A percentile compares a stretch with the other conserved stretches of the same genome.
These are phyloP conservation scores for Sporormia fimetaria DNA, from an alignment of 495 filamentous ascomycete genomes.

Conservation along the genomic window DNA sequence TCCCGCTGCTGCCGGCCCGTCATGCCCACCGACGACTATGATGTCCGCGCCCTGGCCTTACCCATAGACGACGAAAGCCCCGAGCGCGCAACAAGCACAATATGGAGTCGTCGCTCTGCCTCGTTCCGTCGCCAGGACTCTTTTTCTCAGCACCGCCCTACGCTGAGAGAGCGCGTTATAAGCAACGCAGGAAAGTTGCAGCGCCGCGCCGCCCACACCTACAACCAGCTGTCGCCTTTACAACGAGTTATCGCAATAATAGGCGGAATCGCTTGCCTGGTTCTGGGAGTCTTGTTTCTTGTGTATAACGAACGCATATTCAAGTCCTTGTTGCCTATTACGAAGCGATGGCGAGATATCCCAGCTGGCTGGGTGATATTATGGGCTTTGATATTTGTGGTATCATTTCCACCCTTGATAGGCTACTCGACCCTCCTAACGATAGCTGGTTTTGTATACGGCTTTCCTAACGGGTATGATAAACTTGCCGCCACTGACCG, in stretches of 20 bases:
- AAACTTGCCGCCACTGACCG: neutral
- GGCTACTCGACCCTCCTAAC: conserved; percentile 85
- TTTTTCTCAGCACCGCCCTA: conserved; percentile 22
- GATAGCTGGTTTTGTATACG: conserved; percentile 84
- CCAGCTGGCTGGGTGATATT: conserved; percentile 64
- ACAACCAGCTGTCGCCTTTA: conserved; percentile 44
- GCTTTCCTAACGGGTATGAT: conserved; percentile 67
- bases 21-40: conserved; percentile 23
- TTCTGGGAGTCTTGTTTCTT: conserved; percentile 53
- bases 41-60: conserved; percentile 51
- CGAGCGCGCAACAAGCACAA: conserved; percentile 28
- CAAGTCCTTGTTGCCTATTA: conserved; percentile 54
- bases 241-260: conserved; percentile 50
- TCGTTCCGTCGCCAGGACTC: conserved; percentile 35
- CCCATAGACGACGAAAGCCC: conserved; percentile 36
- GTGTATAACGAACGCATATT: conserved; percentile 71
- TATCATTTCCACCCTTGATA: conserved; percentile 82
- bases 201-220: conserved; percentile 32
- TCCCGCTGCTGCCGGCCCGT: conserved; percentile 1
- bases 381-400: conserved; percentile 63
- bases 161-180: conserved; percentile 39
- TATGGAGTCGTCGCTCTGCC: conserved; percentile 33
- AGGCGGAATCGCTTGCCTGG: conserved; percentile 38
- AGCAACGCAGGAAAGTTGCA: conserved; percentile 35
- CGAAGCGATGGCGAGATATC: conserved; percentile 59